A percentile compares a stretch with the other conserved stretches of the same genome.
Conservation (phyloP, 2,329 filamentous ascomycete genomes). For the Bipolaris gigantea region DNA sequence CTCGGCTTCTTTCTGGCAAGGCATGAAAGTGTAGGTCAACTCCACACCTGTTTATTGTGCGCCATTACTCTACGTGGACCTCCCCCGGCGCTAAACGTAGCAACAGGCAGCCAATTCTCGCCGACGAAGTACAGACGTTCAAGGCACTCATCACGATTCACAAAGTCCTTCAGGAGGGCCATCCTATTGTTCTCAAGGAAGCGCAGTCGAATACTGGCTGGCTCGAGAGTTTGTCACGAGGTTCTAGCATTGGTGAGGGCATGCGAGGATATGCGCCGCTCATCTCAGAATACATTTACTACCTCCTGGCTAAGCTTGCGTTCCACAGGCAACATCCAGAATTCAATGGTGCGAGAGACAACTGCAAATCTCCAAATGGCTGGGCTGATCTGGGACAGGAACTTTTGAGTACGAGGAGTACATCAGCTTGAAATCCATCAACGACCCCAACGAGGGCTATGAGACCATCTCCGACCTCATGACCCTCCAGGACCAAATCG, state of each 20-base stretch:
- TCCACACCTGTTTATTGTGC: not conserved
- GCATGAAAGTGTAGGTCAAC: slow-evolving; percentile 86
- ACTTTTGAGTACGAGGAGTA: slow-evolving; percentile 99
- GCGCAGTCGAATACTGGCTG: slow-evolving; percentile 85
- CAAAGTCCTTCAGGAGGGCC: slow-evolving; percentile 96
- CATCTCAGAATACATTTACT: slow-evolving; percentile 96
- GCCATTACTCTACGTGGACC: not conserved
- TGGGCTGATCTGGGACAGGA: slow-evolving; percentile 46
- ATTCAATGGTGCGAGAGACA: slow-evolving; percentile 73
- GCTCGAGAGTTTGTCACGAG: slow-evolving; percentile 89
- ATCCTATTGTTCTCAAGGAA: slow-evolving; percentile 83
- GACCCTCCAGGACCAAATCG: slow-evolving; percentile 96
- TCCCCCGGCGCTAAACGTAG: slow-evolving; percentile 17
- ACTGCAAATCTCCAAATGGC: not conserved
- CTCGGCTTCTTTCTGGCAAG: slow-evolving; percentile 91
- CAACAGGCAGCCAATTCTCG: slow-evolving; percentile 86
- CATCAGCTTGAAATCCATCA: slow-evolving; percentile 95
- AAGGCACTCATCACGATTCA: slow-evolving; percentile 97
- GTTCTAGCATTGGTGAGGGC: slow-evolving; percentile 74
- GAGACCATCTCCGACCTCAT: slow-evolving; percentile 97
- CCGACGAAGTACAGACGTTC: slow-evolving; percentile 98
- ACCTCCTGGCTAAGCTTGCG: slow-evolving; percentile 88
- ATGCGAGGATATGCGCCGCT: slow-evolving; percentile 85
- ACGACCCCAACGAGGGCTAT: slow-evolving; percentile 95
- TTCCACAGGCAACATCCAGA: slow-evolving; percentile 97